A percentile compares a stretch with the other conserved stretches of the same genome.
Evolutionary conservation across 2,329 filamentous ascomycete species (phyloP).

Genomic region (Pseudogymnoascus sp.): DNA sequence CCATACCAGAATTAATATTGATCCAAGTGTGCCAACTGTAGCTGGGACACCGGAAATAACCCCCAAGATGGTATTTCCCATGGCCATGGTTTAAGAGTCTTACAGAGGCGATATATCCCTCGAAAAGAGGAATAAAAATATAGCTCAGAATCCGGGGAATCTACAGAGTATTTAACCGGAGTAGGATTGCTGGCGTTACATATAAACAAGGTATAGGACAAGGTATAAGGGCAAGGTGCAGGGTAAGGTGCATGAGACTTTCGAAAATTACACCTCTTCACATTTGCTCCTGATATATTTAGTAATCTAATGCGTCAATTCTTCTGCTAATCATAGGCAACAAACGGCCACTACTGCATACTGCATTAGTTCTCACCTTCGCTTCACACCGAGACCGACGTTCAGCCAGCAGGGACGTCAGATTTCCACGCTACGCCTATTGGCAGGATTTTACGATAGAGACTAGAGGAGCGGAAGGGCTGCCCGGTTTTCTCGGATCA

Average conservation of each 20-base stretch:
- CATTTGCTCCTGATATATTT: not conserved
- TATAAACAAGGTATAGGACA: not conserved
- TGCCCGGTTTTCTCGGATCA: too few species aligned
- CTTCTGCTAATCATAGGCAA: not conserved
- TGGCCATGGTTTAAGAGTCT: not conserved
- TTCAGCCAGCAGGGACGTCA: too few species aligned
- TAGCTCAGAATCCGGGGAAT: not conserved
- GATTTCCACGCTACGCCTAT: too few species aligned
- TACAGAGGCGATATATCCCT: not conserved
- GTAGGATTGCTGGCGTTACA: not conserved
- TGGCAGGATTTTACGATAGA: too few species aligned
- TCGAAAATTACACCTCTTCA: not conserved
- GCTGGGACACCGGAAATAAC: not conserved
- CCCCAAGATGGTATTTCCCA: not conserved
- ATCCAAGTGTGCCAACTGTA: not conserved
- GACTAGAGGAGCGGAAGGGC: too few species aligned
- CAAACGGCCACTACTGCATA: not conserved
- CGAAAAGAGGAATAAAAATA: not conserved
- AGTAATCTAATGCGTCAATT: too few species aligned
- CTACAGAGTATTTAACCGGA: not conserved
- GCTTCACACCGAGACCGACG: too few species aligned
- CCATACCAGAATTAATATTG: not conserved
- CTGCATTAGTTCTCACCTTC: not conserved
- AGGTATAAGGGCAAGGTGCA: not conserved
- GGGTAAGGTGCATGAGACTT: too few species aligned